phyloP scores from a whole-genome alignment of 345 rosid genomes.

The Hirschfeldia incana region DNA sequence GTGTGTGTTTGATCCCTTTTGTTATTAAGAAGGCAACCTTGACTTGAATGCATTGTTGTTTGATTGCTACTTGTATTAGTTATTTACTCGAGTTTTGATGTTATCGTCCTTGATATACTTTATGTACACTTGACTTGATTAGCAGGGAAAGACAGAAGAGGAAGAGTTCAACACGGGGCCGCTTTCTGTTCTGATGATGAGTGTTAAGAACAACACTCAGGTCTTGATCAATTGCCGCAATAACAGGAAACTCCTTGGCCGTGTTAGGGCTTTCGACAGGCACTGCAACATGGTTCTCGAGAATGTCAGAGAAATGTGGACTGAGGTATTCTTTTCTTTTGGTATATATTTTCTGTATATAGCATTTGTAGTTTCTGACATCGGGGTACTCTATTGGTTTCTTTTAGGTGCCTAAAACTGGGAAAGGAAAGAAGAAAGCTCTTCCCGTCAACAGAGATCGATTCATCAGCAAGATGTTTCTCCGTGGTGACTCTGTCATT shows the following conservation, averaged over 20 bases:
- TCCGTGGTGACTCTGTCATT: slow-evolving; percentile 96
- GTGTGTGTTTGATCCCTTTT: too few relatives aligned
- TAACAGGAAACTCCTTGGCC: slow-evolving; percentile 76
- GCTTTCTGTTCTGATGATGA: slow-evolving; percentile 95
- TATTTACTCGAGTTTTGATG: too few relatives aligned
- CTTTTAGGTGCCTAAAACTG: slow-evolving; percentile 81
- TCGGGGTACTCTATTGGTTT: background rate
- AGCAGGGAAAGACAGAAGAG: slow-evolving; percentile 73
- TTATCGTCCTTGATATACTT: background rate
- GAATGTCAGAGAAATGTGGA: slow-evolving; percentile 99
- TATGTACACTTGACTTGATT: background rate
- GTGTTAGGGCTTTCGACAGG: slow-evolving; percentile 94
- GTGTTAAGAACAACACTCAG: slow-evolving; percentile 95
- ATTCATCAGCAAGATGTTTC: slow-evolving; percentile 98
- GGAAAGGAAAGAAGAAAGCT: slow-evolving; percentile 98
- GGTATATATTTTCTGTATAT: too few relatives aligned
- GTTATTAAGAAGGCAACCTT: background rate
- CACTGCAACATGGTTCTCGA: slow-evolving; percentile 99
- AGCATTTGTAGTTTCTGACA: background rate
- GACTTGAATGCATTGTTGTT: background rate
- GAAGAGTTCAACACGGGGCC: slow-evolving; percentile 98
- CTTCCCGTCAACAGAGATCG: slow-evolving; percentile 91
- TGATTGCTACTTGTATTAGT: too few relatives aligned
- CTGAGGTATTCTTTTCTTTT: slow-evolving; percentile 57
- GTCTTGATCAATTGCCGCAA: slow-evolving; percentile 85